Conservation (phyloP, 768 basidiomycete species). For the Mycena vitilis region DNA sequence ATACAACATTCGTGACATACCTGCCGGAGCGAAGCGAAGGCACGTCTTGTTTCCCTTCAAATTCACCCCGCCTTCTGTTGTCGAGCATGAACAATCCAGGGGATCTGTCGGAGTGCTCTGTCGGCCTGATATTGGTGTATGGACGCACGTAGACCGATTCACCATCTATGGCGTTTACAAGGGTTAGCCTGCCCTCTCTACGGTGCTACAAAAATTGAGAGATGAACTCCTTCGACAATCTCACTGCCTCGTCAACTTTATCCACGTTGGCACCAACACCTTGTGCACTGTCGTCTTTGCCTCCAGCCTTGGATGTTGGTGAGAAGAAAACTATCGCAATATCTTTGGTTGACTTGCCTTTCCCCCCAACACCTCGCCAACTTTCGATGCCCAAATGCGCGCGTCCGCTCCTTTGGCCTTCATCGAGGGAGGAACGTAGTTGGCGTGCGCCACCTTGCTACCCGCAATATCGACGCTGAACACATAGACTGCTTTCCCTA, state of each 20-base stretch:
- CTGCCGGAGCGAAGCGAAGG: no score
- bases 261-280: conserved; percentile 81
- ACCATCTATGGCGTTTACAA: no score
- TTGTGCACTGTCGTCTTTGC: conserved; percentile 92
- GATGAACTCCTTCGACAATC: conserved; percentile 62
- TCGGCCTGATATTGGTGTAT: no score
- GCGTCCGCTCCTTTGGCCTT: conserved; percentile 82
- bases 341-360: conserved; percentile 66
- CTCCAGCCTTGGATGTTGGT: conserved; percentile 76
- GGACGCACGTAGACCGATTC: no score
- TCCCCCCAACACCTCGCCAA: conserved; percentile 86
- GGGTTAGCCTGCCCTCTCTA: neutral
- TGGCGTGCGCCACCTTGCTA: conserved; percentile 88
- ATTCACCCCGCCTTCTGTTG: no score
- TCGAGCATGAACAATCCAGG: no score
- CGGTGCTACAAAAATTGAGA: conserved; percentile 29
- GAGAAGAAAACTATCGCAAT: neutral
- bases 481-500: conserved; percentile 88
- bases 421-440: conserved; percentile 71
- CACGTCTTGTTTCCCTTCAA: no score
- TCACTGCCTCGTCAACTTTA: conserved; percentile 76
- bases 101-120: no score
- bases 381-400: conserved; percentile 86
- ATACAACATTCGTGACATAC: no score
- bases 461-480: conserved; percentile 80